A percentile compares a stretch with the other conserved stretches of the same genome.
Evolutionary conservation across 495 filamentous ascomycete genomes (phyloP).

Genomic region (Niebla homalea): DNA sequence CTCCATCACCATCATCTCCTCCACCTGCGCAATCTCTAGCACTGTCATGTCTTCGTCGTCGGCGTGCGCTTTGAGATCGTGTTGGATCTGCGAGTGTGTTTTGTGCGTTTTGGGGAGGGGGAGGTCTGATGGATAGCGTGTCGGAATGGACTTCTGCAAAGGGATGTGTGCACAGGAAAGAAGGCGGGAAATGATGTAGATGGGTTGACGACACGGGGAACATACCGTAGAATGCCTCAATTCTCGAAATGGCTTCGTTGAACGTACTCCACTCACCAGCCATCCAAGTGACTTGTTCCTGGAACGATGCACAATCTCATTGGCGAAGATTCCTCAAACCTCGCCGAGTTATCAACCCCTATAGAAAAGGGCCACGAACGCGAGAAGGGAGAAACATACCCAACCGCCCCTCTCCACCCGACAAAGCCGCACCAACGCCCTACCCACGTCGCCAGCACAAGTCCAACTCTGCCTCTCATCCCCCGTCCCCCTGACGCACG

Average conservation of each 20-base stretch:
- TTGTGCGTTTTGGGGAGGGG: not conserved
- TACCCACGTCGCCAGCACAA: constrained; percentile 5
- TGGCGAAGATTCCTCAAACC: not conserved
- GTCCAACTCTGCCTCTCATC: constrained; percentile 11
- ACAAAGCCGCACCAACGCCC: constrained; percentile 4
- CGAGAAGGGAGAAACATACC: not conserved
- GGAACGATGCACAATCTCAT: not conserved
- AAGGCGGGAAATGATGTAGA: no score
- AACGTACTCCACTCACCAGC: constrained; percentile 9
- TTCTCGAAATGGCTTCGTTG: constrained; percentile 4
- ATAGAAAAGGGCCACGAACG: no score
- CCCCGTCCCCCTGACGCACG: constrained; percentile 4
- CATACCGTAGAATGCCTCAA: no score
- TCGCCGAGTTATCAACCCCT: not conserved
- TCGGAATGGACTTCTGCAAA: no score
- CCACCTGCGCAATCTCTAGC: constrained; percentile 1
- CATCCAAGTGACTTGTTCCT: constrained; percentile 4
- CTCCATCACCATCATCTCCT: constrained; percentile 3
- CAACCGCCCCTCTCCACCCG: not conserved
- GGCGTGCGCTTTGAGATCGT: not conserved
- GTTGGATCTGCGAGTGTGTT: not conserved
- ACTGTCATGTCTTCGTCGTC: not conserved
- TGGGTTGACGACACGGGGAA: no score
- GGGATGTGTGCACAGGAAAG: no score
- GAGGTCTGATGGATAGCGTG: no score